Evolutionary conservation across 2,329 filamentous ascomycete species (phyloP), one percentile per base, ranked within the genome.

Genomic region (Xylaria sp.): DNA sequence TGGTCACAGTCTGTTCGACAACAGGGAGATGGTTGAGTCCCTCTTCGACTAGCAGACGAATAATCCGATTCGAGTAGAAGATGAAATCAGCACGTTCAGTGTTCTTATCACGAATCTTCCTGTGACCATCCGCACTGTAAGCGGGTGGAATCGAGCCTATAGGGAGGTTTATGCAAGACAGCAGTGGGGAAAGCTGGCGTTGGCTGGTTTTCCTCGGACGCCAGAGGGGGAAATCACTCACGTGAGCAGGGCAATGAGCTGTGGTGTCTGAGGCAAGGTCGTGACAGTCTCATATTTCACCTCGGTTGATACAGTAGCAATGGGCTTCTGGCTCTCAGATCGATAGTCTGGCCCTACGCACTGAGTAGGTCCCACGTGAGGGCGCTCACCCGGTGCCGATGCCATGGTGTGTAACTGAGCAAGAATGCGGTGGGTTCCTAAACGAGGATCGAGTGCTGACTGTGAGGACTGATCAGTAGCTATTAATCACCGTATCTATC

Each of bases 51-150:
- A 99, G 87, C 49, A 99, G 87, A 38, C 96, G 93, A 80, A 98
- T 98, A 80, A 99, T 98, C 68, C 96, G 90, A 83, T 99, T 99
- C 51, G 94, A 97, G 84, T 98, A 97, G 83, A 99, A 99, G 79
- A 99, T 97, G 80, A 99, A 99, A 81, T 99, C 96, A 71, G 94
- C 96, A 67, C 96, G 92, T 65, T 91, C 89, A 6, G 96, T 99
- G 74, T 91, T 88, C 80, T 92, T 93, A 81, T 97, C 94, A 75
- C 96, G 92, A 79, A 99, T 98, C 88, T 97, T 97, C 71, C 95
- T 98, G 76, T 71, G 60, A 70, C n/a, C 69, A 69, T 46, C 56
- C 46, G 40, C n/a, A 71, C 57, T 56, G 56, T 65, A 58, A 67
- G 68, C 62, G 53, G 63, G 67, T 59, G 42, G 28, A 38, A 53